Evolutionary conservation across 495 filamentous ascomycete species (phyloP).

Genomic region (Hypoxylon cercidicola): DNA sequence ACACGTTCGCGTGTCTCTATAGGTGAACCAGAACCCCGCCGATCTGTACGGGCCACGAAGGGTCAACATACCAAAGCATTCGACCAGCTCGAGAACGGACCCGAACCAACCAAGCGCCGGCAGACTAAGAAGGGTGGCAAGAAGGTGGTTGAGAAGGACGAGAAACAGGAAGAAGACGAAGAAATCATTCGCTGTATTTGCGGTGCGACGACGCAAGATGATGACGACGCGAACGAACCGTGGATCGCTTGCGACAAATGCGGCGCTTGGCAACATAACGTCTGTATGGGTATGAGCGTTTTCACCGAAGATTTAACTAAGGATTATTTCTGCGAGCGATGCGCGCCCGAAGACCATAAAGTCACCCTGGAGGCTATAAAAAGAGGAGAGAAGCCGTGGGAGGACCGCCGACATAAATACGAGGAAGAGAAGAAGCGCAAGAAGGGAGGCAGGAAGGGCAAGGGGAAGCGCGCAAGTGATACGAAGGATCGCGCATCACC

Average conservation of each 20-base stretch:
- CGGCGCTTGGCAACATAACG: constrained; percentile 94
- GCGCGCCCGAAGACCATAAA: constrained; percentile 82
- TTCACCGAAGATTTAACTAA: constrained; percentile 76
- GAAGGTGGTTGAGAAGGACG: constrained; percentile 61
- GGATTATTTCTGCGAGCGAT: constrained; percentile 91
- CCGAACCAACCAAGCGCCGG: constrained; percentile 71
- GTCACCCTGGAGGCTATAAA: constrained; percentile 76
- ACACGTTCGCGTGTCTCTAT: constrained; percentile 2
- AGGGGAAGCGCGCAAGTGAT: constrained; percentile 61
- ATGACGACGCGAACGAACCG: constrained; percentile 81
- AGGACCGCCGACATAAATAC: constrained; percentile 68
- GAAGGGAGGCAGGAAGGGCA: constrained; percentile 59
- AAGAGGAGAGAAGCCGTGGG: constrained; percentile 87
- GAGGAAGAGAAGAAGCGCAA: constrained; percentile 62
- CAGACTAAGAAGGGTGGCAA: constrained; percentile 66
- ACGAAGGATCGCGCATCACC: constrained; percentile 57
- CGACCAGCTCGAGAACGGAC: constrained; percentile 72
- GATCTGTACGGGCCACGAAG: constrained; percentile 94
- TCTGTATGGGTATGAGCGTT: constrained; percentile 88
- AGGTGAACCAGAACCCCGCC: constrained; percentile 80
- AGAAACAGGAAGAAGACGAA: constrained; percentile 69
- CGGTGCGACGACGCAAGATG: constrained; percentile 84
- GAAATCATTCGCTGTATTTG: constrained; percentile 91
- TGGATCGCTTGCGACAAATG: constrained; percentile 93
- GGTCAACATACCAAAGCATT: constrained; percentile 90